phyloP scores from a whole-genome alignment of 768 basidiomycete species.

The Auriscalpium vulgare region DNA sequence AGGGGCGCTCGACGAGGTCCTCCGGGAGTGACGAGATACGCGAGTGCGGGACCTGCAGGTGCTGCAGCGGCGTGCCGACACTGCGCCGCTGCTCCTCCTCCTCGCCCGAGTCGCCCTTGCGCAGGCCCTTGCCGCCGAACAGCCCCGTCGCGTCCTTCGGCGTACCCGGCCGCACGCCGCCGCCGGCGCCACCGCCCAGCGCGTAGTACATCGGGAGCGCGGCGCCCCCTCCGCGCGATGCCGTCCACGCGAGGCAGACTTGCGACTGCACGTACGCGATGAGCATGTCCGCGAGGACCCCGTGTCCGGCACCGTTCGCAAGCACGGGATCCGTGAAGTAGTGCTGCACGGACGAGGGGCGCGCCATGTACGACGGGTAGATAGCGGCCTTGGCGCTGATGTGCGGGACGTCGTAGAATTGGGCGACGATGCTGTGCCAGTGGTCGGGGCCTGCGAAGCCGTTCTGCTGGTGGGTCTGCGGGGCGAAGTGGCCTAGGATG shows the following conservation, averaged over 20 bases:
- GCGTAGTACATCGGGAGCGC: conserved; percentile 12
- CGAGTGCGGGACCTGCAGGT: conserved; percentile 56
- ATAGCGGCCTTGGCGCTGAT: conserved; percentile 77
- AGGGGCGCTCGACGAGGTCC: conserved; percentile 34
- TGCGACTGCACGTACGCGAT: conserved; percentile 86
- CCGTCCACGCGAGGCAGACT: conserved; percentile 79
- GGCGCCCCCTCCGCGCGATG: conserved; percentile 28
- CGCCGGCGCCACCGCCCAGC: conserved; percentile 3
- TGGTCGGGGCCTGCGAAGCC: conserved; percentile 90
- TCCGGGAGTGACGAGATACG: conserved; percentile 63
- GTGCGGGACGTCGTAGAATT: conserved; percentile 96
- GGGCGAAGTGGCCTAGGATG: conserved; percentile 91
- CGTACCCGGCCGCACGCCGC: conserved; percentile 20
- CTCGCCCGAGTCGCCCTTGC: conserved; percentile 34
- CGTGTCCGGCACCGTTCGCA: conserved; percentile 74
- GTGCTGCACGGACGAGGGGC: conserved; percentile 53
- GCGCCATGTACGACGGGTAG: conserved; percentile 74
- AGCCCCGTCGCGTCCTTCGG: conserved; percentile 50
- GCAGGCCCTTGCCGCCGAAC: conserved; percentile 79
- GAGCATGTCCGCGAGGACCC: conserved; percentile 85
- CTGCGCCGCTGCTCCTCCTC: conserved; percentile 10
- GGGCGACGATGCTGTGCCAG: conserved; percentile 83
- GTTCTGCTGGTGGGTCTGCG: conserved; percentile 68
- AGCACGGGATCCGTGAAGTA: conserved; percentile 84
- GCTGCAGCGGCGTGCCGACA: conserved; percentile 17